Percentiles rank a stretch among this genome's conserved stretches.
These are phyloP conservation scores for Leishmania martiniquensis DNA, from an alignment of 208 protist genomes.

Conservation along the genomic window DNA sequence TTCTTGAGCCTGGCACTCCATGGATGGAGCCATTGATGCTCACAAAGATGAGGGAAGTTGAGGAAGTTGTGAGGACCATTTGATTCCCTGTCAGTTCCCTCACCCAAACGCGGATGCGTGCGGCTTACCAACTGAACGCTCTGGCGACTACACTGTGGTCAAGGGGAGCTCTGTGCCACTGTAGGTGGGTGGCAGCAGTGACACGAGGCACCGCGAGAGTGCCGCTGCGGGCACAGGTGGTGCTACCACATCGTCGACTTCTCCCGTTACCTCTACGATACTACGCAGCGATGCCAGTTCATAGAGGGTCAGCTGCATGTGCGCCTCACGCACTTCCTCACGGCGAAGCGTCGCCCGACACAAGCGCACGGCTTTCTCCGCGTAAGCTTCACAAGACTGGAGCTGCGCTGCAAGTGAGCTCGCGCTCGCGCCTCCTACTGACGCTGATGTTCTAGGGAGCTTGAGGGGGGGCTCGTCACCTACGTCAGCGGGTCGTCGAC, in stretches of 20 bases:
- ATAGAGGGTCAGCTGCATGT: constrained; percentile 63
- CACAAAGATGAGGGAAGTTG: background rate
- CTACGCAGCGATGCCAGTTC: constrained; percentile 52
- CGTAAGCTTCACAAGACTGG: constrained; percentile 10
- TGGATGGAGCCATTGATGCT: background rate
- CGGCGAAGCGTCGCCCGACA: constrained; percentile 48
- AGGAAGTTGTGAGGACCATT: background rate
- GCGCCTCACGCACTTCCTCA: constrained; percentile 47
- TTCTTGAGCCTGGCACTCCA: too few species aligned
- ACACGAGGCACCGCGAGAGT: constrained; percentile 5
- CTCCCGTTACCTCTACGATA: constrained; percentile 8
- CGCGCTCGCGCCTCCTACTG: background rate
- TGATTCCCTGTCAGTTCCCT: too few species aligned
- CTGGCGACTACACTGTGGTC: background rate
- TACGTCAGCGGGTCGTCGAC: constrained; percentile 6
- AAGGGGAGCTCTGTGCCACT: background rate
- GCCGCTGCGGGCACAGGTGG: background rate
- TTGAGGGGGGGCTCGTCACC: background rate
- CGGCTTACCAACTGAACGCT: background rate
- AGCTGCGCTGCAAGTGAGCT: constrained; percentile 7
- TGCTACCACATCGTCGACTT: background rate
- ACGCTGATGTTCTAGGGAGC: background rate
- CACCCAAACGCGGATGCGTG: background rate
- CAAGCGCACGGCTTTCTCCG: constrained; percentile 26
- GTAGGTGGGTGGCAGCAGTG: background rate